Conservation (phyloP, 2,329 filamentous ascomycete species). For the Botrytis fabae region DNA sequence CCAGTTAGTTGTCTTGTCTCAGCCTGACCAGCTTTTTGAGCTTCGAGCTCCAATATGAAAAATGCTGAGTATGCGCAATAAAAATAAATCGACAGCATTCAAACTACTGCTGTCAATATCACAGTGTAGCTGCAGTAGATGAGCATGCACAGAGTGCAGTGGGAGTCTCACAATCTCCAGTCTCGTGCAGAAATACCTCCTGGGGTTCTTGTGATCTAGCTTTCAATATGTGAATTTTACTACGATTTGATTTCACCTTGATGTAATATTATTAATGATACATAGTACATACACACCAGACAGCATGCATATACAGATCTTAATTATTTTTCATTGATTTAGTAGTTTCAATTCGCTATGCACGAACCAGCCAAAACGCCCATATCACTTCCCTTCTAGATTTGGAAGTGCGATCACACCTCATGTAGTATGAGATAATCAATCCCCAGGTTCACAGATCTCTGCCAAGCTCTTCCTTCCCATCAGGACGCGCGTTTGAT, state of each 20-base stretch:
- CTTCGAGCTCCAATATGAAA: not conserved
- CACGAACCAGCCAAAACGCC: conserved; percentile 13
- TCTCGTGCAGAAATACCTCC: not conserved
- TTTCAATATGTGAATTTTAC: not conserved
- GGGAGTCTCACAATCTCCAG: not conserved
- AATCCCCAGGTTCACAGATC: not conserved
- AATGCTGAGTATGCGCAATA: not conserved
- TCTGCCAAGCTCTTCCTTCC: not conserved
- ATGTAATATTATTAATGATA: not conserved
- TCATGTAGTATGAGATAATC: not conserved
- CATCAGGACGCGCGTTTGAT: not conserved
- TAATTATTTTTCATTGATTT: conserved; percentile 14
- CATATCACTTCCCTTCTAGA: not conserved
- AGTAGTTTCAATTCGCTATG: conserved; percentile 7
- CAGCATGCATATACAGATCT: not conserved
- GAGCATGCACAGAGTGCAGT: not conserved
- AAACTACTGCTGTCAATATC: not conserved
- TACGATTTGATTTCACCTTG: not conserved
- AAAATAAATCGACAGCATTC: not conserved
- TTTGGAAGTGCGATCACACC: conserved; percentile 6
- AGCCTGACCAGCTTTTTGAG: not conserved
- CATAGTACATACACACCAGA: not conserved
- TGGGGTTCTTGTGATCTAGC: not conserved
- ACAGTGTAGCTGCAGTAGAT: not conserved
- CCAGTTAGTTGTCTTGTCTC: not conserved